Evolutionary conservation across 345 rosid genomes (phyloP).

Genomic region (Heritiera fomes): DNA sequence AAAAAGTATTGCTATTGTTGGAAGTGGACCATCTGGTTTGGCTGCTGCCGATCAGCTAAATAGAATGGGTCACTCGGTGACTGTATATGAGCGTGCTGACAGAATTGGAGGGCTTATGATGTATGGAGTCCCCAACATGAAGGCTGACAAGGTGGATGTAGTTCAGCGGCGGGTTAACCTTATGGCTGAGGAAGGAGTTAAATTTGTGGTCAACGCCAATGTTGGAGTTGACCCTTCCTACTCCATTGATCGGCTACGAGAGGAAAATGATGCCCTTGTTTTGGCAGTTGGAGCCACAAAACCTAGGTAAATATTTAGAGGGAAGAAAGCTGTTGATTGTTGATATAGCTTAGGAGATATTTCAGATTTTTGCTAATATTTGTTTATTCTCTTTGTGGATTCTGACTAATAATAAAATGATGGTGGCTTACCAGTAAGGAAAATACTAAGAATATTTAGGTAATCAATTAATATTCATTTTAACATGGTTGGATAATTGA

Average conservation of each 20-base stretch:
- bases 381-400: background rate
- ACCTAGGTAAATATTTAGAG: conserved; percentile 59
- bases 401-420: background rate
- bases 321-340: background rate
- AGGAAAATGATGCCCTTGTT: conserved; percentile 80
- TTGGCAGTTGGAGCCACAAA: conserved; percentile 96
- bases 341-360: background rate
- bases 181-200: conserved; percentile 85
- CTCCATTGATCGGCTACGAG: conserved; percentile 71
- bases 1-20: conserved; percentile 79
- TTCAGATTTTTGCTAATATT: background rate
- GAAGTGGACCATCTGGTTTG: conserved; percentile 97
- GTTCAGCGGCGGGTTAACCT: conserved; percentile 94
- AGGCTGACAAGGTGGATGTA: conserved; percentile 89
- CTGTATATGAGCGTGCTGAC: conserved; percentile 94
- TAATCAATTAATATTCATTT: background rate
- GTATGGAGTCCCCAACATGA: conserved; percentile 99
- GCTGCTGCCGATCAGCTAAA: conserved; percentile 99
- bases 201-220: conserved; percentile 88
- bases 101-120: conserved; percentile 99
- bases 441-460: background rate
- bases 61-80: conserved; percentile 89
- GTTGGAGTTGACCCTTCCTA: conserved; percentile 78
- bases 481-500: background rate
- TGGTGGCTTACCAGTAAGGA: background rate